Base-by-base conservation (phyloP, 441 rosid genomes). In the Adansonia madagascariensis region DNA sequence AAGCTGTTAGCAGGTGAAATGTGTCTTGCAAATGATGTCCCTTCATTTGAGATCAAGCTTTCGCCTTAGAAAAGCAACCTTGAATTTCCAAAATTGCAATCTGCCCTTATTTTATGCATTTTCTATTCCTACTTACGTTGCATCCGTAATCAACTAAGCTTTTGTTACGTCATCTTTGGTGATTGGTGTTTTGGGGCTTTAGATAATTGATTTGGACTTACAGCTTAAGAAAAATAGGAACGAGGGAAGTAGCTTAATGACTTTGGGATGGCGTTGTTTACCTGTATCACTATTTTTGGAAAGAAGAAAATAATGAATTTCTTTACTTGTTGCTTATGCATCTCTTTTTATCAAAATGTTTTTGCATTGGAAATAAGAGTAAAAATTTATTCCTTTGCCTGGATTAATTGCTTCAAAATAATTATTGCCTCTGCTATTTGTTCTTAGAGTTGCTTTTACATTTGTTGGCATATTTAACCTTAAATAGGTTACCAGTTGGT, bases 211-310 rank as follows among this genome's bases (percentile, higher is more conserved):
- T 47, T 49, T 24, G 43, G n/a, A 27, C 18, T 62, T 47, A 3
- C 60, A 35, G 62, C 59, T 71, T 35, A 52, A 53, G 62, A 11
- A 71, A 24, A 71, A 35, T 12, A 8, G 12, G 63, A 46, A 17
- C 53, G 63, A 47, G 9, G 39, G 18, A 61, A 61, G 69, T 44
- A 27, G 18, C 22, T 0, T 3, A 27, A 70, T 69, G 12, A 52
- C 57, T 75, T 75, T 64, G 49, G 78, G 31, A 71, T 52, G 74
- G 24, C 52, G 61, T 71, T 47, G 56, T 49, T 50, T 27, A 14
- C 27, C 18, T 71, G 18, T 17, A 71, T 31, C 24, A 27, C 8
- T 24, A 50, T 52, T 4, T 52, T 52, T 9, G 24, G 14, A 18
- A 18, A 52, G 46, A 27, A 31, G n/a, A 11, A 52, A 71, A 9